phyloP scores from a whole-genome alignment of 495 filamentous ascomycete species.

The Lasiosphaeris hirsuta region DNA sequence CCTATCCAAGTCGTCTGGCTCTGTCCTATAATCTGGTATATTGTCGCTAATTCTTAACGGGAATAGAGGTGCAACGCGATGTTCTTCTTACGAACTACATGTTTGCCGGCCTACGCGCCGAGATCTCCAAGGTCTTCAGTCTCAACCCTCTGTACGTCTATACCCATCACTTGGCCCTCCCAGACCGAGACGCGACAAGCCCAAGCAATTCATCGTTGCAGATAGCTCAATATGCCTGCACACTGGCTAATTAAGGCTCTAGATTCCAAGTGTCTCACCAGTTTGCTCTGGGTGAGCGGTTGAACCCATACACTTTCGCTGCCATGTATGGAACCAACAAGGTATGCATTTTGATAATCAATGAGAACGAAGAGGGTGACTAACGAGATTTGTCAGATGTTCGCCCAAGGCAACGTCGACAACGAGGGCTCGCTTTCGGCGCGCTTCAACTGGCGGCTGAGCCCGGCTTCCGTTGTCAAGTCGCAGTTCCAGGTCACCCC shows the following conservation, averaged over 20 bases:
- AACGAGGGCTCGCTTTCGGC: constrained; percentile 79
- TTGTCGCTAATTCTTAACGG: constrained; percentile 12
- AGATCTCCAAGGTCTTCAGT: constrained; percentile 92
- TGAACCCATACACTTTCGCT: constrained; percentile 92
- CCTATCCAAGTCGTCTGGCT: neutral
- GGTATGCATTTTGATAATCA: constrained; percentile 50
- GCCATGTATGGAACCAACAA: constrained; percentile 88
- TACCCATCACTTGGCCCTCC: neutral
- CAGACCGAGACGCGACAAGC: neutral
- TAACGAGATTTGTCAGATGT: constrained; percentile 58
- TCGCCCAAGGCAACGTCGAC: constrained; percentile 92
- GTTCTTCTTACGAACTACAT: constrained; percentile 91
- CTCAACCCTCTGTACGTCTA: constrained; percentile 64
- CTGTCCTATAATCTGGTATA: neutral
- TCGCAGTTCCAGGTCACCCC: constrained; percentile 75
- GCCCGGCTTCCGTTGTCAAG: constrained; percentile 64
- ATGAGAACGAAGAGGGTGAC: neutral
- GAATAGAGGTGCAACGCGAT: constrained; percentile 82
- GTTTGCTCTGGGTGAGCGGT: constrained; percentile 85
- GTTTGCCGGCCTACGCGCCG: constrained; percentile 91
- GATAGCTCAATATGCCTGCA: too few relatives aligned
- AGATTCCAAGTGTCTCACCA: constrained; percentile 94
- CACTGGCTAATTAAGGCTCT: constrained; percentile 2
- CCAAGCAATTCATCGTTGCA: neutral
- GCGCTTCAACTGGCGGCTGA: constrained; percentile 89